Base-by-base conservation (phyloP, 805 yeast species). In the Candida anglica region DNA sequence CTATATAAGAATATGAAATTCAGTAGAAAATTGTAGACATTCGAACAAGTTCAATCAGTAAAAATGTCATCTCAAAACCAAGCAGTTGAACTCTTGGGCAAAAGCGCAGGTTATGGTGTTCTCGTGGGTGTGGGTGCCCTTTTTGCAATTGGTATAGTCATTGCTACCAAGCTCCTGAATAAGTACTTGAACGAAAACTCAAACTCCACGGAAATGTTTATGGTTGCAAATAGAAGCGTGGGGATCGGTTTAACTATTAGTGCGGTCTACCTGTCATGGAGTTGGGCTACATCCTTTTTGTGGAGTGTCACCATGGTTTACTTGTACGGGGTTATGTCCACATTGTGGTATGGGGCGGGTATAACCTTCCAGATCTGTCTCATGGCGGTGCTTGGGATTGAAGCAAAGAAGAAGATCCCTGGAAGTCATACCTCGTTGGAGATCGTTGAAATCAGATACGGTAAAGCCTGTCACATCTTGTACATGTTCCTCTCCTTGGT, bases 41-140 rank as follows among this genome's bases (percentile, higher is more conserved):
- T n/a, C n/a, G n/a, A n/a, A n/a, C n/a, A n/a, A n/a, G n/a, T n/a
- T n/a, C n/a, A n/a, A n/a, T n/a, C n/a, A n/a, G n/a, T n/a, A 23
- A 23, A 23, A 23, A 23, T 23, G 26, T 11, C 14, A 11, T n/a
- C 6, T 5, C 6, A n/a, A 26, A 14, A n/a, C n/a, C 6, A 18
- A n/a, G 28, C 48, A 16, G 44, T 49, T 16, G 35, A 38, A 10
- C 36, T 50, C 20, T 38, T 56, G 21, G 38, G 39, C n/a, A 49
- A 58, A 41, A 55, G 48, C 3, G 46, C 53, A 27, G 64, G 62
- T 1, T 56, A 55, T 48, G 62, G 60, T 2, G 43, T 57, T 20
- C 43, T 57, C 13, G 49, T 57, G 15, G 63, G 62, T 3, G 53
- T 52, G 3, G 61, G 63, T 15, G 59, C 52, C 4, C 29, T 52